Evolutionary conservation across 2,329 filamentous ascomycete species (phyloP), one percentile per base, ranked within the genome.

Genomic region (Neofusicoccum laricinum): DNA sequence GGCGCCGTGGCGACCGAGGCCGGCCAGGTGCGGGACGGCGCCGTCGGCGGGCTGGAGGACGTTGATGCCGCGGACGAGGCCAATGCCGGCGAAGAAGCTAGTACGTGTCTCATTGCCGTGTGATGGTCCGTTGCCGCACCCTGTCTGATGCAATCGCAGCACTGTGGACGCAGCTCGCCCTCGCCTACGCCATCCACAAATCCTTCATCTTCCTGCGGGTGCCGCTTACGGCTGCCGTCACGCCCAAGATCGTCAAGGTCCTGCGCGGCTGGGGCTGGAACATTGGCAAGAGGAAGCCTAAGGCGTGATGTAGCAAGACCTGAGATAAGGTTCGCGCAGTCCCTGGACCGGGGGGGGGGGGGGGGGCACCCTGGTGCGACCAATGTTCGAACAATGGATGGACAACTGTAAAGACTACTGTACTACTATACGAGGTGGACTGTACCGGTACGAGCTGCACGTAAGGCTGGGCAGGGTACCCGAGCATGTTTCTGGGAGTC

Each of bases 161-260:
- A 71, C 80, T 90, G 58, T 89, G 87, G 86, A 98, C 95, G 8
- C 93, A 97, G 75, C 82, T 99, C 34, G 93, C 92, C 15, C 85
- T 99, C 55, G 95, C 95, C 12, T 99, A 99, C 74, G 94, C 94
- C 32, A 92, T 99, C 65, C 95, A 99, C 83, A 99, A 99, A 81
- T 96, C 91, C 70, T 92, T 98, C 77, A 97, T 99, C 72, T 97
- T 99, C 77, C 78, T 98, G 69, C 87, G 95, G n/a, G 92, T 99
- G 10, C 95, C 95, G 8, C 80, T 98, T 68, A 95, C 95, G 1
- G 93, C 92, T 12, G 94, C 93, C 2, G 84, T 98, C 38, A 93
- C 92, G 8, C 95, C 95, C 1, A 97, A 96, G 78, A 89, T 98
- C n/a, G 95, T 97, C 72, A 96, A 92, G 78, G 86, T 88, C 12